A percentile compares a stretch with the other conserved stretches of the same genome.
These are phyloP conservation scores for Picochlorum sp. DNA, from an alignment of 139 green algal species.

Conservation along the genomic window DNA sequence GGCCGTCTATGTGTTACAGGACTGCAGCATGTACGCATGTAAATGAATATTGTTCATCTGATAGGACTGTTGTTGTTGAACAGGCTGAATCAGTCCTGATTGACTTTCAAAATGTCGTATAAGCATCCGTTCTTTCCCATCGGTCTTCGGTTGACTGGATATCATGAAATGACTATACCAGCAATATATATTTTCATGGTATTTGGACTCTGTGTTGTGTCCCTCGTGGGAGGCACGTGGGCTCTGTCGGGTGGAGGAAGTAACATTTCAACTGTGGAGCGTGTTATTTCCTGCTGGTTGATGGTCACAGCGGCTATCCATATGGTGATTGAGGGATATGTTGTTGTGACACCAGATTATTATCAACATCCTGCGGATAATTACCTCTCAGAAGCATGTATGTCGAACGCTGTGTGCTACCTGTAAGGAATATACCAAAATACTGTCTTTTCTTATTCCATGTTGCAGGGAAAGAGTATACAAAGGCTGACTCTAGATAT, in stretches of 20 bases:
- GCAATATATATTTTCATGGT: slow-evolving; percentile 56
- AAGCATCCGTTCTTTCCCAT: slow-evolving; percentile 71
- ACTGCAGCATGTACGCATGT: too few relatives aligned
- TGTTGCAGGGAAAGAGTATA: slow-evolving; percentile 75
- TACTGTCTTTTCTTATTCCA: slow-evolving; percentile 15
- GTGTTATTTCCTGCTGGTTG: slow-evolving; percentile 54
- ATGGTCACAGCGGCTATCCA: slow-evolving; percentile 67
- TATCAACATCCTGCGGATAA: slow-evolving; percentile 55
- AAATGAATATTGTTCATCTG: not conserved
- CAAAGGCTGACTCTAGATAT: slow-evolving; percentile 81
- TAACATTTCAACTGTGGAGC: slow-evolving; percentile 37
- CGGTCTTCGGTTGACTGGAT: slow-evolving; percentile 45
- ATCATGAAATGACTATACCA: slow-evolving; percentile 40
- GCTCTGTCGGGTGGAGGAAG: slow-evolving; percentile 40
- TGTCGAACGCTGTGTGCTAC: not conserved
- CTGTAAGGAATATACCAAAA: too few relatives aligned
- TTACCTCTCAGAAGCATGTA: slow-evolving; percentile 64
- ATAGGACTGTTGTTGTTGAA: slow-evolving; percentile 3
- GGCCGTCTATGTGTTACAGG: too few relatives aligned
- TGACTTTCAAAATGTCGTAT: not conserved
- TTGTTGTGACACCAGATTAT: slow-evolving; percentile 63
- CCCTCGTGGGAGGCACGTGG: slow-evolving; percentile 35
- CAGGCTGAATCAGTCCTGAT: not conserved
- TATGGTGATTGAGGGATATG: slow-evolving; percentile 64
- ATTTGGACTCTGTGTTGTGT: slow-evolving; percentile 45